Base-by-base conservation (phyloP, 2,329 filamentous ascomycete genomes). In the Botrytis cinerea region DNA sequence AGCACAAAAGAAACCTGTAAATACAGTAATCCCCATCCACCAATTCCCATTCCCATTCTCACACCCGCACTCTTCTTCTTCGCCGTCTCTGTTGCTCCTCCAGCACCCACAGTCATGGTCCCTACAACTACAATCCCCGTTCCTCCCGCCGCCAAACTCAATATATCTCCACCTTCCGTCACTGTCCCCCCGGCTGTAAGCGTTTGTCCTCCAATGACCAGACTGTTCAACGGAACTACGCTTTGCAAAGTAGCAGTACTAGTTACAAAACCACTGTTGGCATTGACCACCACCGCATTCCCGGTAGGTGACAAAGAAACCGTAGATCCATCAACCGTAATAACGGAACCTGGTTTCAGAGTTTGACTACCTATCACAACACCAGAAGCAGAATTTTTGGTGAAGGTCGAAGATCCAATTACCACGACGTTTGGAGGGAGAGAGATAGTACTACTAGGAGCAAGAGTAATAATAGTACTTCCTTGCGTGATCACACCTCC, bases 111-210 rank as follows among this genome's bases (percentile, higher is more conserved):
- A 2, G 77, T 79, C 16, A 78, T 76, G 2, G 78, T 80, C 2
- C 78, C 77, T 20, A 80, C 74, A 28, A 79, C 75, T 25, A 77
- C 72, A 7, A 79, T 72, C 1, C 74, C 75, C 0, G 74, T 78
- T 6, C 78, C 78, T 10, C 73, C 70, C 6, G 76, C 74, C 14
- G 76, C 75, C n/a, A 80, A 71, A 71, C 73, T 76, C 25, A 80
- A 71, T 2, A 80, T 76, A 32, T 80, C 78, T 4, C 77, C 77
- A 6, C 79, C 79, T 18, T 80, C 76, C 0, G 79, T 80, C 16
- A 80, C 73, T 7, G 61, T 68, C 6, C 78, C 79, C 9, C 79
- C 78, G 25, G 75, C 72, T 4, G 76, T 80, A n/a, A 80, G 74
- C 0, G 77, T 80, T 73, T 80, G 75, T 3, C 78, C 78, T 0